A percentile compares a stretch with the other conserved stretches of the same genome.
phyloP scores from a whole-genome alignment of 352 stramenopile species.

The Thraustochytrium sp. region DNA sequence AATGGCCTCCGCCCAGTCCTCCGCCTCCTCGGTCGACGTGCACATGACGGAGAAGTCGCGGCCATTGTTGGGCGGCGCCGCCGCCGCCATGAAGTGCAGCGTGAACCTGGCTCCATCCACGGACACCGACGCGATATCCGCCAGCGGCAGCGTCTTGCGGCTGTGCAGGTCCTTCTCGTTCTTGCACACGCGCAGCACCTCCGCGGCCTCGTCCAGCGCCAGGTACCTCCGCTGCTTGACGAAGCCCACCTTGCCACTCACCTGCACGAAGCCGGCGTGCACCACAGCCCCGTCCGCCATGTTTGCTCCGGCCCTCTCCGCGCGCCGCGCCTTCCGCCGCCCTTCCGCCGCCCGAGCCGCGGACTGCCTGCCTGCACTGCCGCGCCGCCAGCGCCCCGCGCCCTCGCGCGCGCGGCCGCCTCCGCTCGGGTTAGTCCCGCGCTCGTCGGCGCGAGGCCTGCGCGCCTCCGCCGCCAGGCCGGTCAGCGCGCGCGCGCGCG shows the following conservation, averaged over 20 bases:
- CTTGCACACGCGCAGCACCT: not conserved
- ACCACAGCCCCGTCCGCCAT: not conserved
- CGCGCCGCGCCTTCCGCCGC: no score
- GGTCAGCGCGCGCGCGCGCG: no score
- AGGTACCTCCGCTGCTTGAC: conserved; percentile 3
- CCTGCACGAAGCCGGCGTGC: conserved; percentile 8
- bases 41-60: not conserved
- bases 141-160: not conserved
- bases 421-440: no score
- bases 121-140: not conserved
- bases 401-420: no score
- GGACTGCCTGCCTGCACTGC: no score
- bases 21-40: not conserved
- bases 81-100: not conserved
- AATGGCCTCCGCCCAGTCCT: conserved; percentile 13
- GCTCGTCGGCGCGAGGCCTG: no score
- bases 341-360: no score
- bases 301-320: not conserved
- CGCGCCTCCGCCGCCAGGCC: no score
- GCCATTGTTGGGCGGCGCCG: conserved; percentile 9
- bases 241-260: conserved; percentile 15
- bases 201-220: not conserved
- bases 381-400: no score
- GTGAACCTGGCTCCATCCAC: not conserved
- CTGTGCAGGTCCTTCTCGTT: not conserved